Conservation (phyloP, 2,329 filamentous ascomycete genomes). For the Cordyceps fumosorosea region DNA sequence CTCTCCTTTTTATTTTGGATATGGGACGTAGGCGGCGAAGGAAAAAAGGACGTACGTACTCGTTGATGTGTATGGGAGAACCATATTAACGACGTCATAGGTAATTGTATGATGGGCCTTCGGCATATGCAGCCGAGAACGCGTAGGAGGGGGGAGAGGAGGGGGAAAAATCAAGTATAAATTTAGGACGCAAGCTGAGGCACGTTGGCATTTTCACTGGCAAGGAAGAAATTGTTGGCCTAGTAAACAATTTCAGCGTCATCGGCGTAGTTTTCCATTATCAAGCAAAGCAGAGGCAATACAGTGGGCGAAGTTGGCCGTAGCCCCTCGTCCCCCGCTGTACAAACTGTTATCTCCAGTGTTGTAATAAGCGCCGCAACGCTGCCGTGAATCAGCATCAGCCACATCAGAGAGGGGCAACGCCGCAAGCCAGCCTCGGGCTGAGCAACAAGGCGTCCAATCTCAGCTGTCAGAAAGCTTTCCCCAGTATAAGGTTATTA, state of each 20-base stretch:
- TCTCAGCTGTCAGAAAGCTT: not conserved
- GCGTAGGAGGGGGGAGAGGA: not conserved
- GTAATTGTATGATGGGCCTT: not conserved
- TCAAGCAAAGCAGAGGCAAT: not conserved
- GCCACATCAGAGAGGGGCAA: conserved; percentile 6
- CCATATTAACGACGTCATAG: too few species aligned
- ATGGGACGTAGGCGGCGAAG: too few species aligned
- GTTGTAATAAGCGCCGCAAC: not conserved
- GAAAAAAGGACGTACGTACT: too few species aligned
- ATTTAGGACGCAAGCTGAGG: not conserved
- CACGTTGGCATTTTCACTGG: not conserved
- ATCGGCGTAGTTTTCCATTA: not conserved
- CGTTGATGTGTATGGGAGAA: too few species aligned
- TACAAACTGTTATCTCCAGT: not conserved
- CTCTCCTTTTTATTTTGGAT: too few species aligned
- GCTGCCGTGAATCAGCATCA: not conserved
- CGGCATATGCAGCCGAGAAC: not conserved
- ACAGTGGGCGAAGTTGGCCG: not conserved
- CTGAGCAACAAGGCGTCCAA: not conserved
- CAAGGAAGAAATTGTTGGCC: not conserved
- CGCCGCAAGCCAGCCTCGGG: not conserved
- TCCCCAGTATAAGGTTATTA: not conserved
- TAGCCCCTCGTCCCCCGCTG: not conserved
- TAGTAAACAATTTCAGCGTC: not conserved
- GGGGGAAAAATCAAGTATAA: not conserved